Conservation (phyloP, 176 grass and related monocot species). For the Zea luxurians region DNA sequence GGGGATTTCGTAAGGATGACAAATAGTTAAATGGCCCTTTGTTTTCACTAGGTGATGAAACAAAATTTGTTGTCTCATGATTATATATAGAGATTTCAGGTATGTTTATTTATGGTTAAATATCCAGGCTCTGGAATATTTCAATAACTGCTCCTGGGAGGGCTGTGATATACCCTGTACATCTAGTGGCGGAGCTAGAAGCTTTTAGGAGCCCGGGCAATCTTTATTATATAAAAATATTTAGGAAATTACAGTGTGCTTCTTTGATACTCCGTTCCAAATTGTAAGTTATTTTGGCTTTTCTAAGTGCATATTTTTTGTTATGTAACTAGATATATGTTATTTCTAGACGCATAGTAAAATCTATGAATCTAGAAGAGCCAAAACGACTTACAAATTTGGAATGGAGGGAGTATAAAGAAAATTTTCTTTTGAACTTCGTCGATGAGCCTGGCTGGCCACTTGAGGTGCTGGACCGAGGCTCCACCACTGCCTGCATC, state of each 20-base stretch:
- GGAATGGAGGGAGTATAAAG: not conserved
- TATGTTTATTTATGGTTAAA: not conserved
- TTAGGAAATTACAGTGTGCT: not conserved
- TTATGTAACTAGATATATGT: no score
- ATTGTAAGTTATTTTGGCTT: no score
- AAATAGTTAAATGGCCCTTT: not conserved
- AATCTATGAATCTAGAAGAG: no score
- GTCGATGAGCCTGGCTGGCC: not conserved
- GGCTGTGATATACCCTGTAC: not conserved
- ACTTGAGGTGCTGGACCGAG: not conserved
- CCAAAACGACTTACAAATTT: no score
- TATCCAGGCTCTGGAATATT: not conserved
- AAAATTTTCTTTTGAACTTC: not conserved
- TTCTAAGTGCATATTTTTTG: no score
- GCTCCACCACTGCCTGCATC: not conserved
- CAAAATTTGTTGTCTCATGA: not conserved
- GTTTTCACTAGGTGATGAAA: not conserved
- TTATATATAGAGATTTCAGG: not conserved
- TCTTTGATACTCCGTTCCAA: not conserved
- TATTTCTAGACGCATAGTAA: no score
- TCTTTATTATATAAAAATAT: not conserved
- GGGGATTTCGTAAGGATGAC: no score
- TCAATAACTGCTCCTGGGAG: not conserved
- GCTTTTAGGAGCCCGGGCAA: not conserved
- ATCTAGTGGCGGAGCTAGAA: not conserved